Percentiles rank a stretch among this genome's conserved stretches.
Conservation (phyloP, 192 early-diverging fungal species). For the Backusella parvicylindrica region DNA sequence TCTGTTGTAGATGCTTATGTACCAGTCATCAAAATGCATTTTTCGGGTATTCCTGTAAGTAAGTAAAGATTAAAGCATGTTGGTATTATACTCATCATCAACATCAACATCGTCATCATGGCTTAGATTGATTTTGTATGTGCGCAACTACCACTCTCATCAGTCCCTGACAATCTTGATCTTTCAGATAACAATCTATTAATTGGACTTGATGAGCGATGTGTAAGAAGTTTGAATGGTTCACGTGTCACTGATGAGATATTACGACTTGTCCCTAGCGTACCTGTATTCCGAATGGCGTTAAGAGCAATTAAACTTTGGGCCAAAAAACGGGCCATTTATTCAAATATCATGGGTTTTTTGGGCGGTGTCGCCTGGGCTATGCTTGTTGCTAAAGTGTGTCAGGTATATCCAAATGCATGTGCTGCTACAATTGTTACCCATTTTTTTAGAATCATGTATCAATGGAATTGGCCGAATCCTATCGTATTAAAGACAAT, state of each 20-base stretch:
- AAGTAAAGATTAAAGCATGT: neutral
- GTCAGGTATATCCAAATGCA: slow-evolving; percentile 94
- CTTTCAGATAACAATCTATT: slow-evolving; percentile 83
- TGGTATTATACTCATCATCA: neutral
- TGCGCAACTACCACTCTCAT: slow-evolving; percentile 68
- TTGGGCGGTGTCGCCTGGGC: slow-evolving; percentile 99
- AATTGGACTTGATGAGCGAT: slow-evolving; percentile 79
- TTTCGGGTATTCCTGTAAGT: slow-evolving; percentile 82
- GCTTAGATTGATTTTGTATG: slow-evolving; percentile 92
- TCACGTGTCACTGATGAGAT: slow-evolving; percentile 98
- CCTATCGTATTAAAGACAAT: slow-evolving; percentile 90
- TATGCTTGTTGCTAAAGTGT: slow-evolving; percentile 91
- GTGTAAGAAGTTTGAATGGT: slow-evolving; percentile 89
- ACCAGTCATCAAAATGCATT: slow-evolving; percentile 93
- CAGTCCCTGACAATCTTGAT: slow-evolving; percentile 81
- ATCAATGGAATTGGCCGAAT: slow-evolving; percentile 91
- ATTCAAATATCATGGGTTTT: slow-evolving; percentile 97
- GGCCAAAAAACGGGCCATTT: slow-evolving; percentile 91
- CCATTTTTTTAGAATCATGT: slow-evolving; percentile 86
- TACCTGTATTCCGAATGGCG: slow-evolving; percentile 84
- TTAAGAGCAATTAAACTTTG: slow-evolving; percentile 94
- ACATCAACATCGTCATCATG: neutral
- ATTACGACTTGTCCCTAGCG: slow-evolving; percentile 90
- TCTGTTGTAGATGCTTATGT: slow-evolving; percentile 88
- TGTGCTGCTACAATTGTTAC: slow-evolving; percentile 83